Evolutionary conservation across 2,329 filamentous ascomycete species (phyloP).

Genomic region (Clonostachys chloroleuca): DNA sequence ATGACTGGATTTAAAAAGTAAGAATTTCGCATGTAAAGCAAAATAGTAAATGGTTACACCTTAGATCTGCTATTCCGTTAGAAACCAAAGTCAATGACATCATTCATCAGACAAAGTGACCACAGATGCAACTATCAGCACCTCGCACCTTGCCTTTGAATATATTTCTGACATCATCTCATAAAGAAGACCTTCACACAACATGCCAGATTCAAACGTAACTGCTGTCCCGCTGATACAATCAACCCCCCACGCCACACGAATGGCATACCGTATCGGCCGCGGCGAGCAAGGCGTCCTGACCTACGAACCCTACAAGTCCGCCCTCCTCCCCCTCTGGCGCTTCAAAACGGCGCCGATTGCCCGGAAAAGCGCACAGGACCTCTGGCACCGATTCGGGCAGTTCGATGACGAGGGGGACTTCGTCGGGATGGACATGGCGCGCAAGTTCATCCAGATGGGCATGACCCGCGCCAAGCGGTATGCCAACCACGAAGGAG

Average conservation of each 20-base stretch:
- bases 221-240: not conserved
- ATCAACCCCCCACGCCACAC: not conserved
- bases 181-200: not conserved
- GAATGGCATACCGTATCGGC: constrained; percentile 45
- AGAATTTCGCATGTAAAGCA: too few species aligned
- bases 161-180: not conserved
- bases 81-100: not conserved
- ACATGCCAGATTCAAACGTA: not conserved
- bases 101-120: not conserved
- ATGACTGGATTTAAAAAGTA: too few species aligned
- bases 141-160: not conserved
- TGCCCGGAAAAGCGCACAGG: constrained; percentile 34
- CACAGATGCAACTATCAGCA: too few species aligned
- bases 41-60: too few species aligned
- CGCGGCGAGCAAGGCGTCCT: constrained; percentile 58
- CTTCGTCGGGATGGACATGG: constrained; percentile 63
- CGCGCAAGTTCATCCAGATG: constrained; percentile 62
- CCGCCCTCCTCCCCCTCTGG: constrained; percentile 52
- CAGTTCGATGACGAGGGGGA: constrained; percentile 44
- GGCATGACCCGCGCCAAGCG: constrained; percentile 57
- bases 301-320: constrained; percentile 61
- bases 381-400: constrained; percentile 45
- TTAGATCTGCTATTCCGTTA: too few species aligned
- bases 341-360: constrained; percentile 35
- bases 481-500: constrained; percentile 52